Base-by-base conservation (phyloP, 805 yeast species). In the Metschnikowia rubicola region DNA sequence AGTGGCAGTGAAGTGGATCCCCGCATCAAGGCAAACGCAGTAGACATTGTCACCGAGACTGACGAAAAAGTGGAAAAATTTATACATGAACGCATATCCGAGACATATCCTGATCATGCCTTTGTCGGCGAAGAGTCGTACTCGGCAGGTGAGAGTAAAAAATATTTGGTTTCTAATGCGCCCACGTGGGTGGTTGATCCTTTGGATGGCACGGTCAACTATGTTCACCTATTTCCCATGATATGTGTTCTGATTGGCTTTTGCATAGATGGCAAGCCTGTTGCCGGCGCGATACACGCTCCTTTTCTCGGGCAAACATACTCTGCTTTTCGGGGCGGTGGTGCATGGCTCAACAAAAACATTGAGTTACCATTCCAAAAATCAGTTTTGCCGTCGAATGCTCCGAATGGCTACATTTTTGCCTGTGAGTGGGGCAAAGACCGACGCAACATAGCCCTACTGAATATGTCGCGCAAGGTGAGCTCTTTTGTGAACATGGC, bases 401-500 rank as follows among this genome's bases (percentile, higher is more conserved):
- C 56, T 12, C 56, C 56, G 3, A 43, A 44, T 37, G 56, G 56
- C n/a, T 50, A 54, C 31, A 48, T 53, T 10, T 53, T 53, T 36
- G 44, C 50, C 41, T 53, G 56, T 40, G 56, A 53, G 44, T 53
- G 56, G 56, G 56, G 56, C 10, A 53, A 53, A 38, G 54, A 53
- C 33, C 46, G 54, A 35, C 43, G 43, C 15, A 44, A 53, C 36
- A n/a, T 35, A 15, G 38, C 50, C 10, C 39, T 35, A 10, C 50
- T 52, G 52, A 53, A 48, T 37, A 35, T 53, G 12, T 34, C 39
- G 13, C 39, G 45, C 13, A 51, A 53, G 21, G 44, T 53, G 12
- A 30, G 38, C 4, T 44, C 48, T 3, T 53, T 53, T 35, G 38
- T 53, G 39, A 51, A 48, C 35, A 51, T 51, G 55, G 57, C 55